phyloP scores from a whole-genome alignment of 2,329 filamentous ascomycete genomes.

The Fusarium sp. region DNA sequence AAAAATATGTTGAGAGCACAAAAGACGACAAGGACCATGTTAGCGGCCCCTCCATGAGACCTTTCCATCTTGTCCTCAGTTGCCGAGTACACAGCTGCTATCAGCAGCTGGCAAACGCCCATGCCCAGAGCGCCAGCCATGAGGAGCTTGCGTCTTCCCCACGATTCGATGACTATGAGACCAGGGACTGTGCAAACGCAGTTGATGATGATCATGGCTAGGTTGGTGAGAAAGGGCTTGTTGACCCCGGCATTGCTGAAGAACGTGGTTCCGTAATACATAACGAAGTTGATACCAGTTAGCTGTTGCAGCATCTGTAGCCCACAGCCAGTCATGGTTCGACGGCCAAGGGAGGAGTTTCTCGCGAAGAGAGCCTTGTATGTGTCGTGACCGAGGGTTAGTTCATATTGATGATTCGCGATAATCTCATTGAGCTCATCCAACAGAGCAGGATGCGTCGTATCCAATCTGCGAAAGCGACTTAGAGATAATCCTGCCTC shows the following conservation, averaged over 20 bases:
- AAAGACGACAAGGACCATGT: constrained; percentile 70
- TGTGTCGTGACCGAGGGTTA: constrained; percentile 68
- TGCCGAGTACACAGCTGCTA: constrained; percentile 69
- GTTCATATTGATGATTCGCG: constrained; percentile 79
- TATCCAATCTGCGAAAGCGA: constrained; percentile 75
- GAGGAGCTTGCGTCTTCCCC: constrained; percentile 77
- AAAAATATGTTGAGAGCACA: constrained; percentile 79
- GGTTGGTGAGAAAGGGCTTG: constrained; percentile 73
- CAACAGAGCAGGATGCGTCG: constrained; percentile 75
- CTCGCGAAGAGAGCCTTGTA: constrained; percentile 70
- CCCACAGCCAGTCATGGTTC: constrained; percentile 75
- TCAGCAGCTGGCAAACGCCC: constrained; percentile 71
- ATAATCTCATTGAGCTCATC: constrained; percentile 80
- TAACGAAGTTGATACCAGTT: constrained; percentile 78
- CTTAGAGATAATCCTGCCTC: constrained; percentile 74
- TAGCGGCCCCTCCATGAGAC: constrained; percentile 54
- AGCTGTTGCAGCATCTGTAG: constrained; percentile 84
- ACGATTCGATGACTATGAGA: constrained; percentile 78
- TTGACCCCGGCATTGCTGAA: constrained; percentile 69
- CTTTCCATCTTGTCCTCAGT: constrained; percentile 32
- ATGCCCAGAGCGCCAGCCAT: constrained; percentile 80
- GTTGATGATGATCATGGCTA: constrained; percentile 82
- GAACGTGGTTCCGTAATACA: constrained; percentile 80
- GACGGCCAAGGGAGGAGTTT: constrained; percentile 71
- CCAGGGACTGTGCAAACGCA: constrained; percentile 79